phyloP scores from a whole-genome alignment of 73 alveolate species.

The Blepharisma japonicum region DNA sequence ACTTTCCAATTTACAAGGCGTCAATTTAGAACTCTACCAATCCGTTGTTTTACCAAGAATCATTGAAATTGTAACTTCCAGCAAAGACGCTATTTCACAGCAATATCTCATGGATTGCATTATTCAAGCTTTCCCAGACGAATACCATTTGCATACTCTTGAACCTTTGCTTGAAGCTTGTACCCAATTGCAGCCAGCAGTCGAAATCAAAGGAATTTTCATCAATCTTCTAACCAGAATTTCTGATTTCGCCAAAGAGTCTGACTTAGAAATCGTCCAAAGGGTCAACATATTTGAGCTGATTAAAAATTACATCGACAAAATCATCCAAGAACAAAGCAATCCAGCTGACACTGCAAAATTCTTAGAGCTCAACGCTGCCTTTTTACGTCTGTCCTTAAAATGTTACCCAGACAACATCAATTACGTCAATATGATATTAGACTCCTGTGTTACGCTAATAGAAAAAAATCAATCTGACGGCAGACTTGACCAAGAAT shows the following conservation, averaged over 20 bases:
- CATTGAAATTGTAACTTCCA: slow-evolving; percentile 76
- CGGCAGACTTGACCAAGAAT: slow-evolving; percentile 54
- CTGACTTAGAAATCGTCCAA: slow-evolving; percentile 42
- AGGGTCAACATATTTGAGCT: slow-evolving; percentile 81
- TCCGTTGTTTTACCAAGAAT: slow-evolving; percentile 87
- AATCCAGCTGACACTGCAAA: slow-evolving; percentile 61
- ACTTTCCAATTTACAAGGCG: slow-evolving; percentile 87
- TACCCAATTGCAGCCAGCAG: slow-evolving; percentile 79
- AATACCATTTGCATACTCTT: slow-evolving; percentile 84
- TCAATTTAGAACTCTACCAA: slow-evolving; percentile 75
- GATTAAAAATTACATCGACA: slow-evolving; percentile 85
- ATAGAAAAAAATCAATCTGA: slow-evolving; percentile 49
- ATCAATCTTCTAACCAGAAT: slow-evolving; percentile 89
- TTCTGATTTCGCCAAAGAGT: slow-evolving; percentile 82
- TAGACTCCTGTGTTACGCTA: slow-evolving; percentile 67
- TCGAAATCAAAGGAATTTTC: slow-evolving; percentile 87
- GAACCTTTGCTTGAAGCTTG: slow-evolving; percentile 80
- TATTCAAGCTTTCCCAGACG: slow-evolving; percentile 96
- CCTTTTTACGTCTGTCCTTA: slow-evolving; percentile 86
- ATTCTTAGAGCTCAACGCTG: slow-evolving; percentile 83
- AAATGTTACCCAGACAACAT: slow-evolving; percentile 84
- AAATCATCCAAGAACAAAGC: slow-evolving; percentile 71
- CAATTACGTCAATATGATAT: slow-evolving; percentile 66
- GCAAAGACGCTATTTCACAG: slow-evolving; percentile 90
- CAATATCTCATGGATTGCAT: slow-evolving; percentile 95